These are phyloP conservation scores for Candida ipomoeae DNA, from an alignment of 805 yeast species.

Conservation along the genomic window DNA sequence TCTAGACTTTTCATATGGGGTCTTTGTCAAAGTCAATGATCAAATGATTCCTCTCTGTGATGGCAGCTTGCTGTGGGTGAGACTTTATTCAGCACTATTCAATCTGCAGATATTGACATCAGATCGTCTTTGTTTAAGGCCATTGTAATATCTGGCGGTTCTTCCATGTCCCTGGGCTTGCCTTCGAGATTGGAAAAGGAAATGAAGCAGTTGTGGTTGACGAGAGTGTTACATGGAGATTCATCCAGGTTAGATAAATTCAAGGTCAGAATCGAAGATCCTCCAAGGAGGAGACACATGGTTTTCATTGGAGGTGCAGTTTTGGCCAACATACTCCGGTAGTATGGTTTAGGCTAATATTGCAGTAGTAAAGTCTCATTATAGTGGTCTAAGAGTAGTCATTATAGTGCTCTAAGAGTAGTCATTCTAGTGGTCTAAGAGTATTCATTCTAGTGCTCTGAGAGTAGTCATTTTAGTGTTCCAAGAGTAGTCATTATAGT, in stretches of 20 bases:
- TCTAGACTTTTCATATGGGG: too few species aligned
- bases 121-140: slow-evolving; percentile 86
- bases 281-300: slow-evolving; percentile 98
- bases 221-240: slow-evolving; percentile 82
- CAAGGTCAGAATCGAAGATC: slow-evolving; percentile 95
- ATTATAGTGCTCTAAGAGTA: too few species aligned
- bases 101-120: slow-evolving; percentile 91
- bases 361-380: too few species aligned
- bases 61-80: too few species aligned
- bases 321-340: slow-evolving; percentile 70
- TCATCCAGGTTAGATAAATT: slow-evolving; percentile 83
- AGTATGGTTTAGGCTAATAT: too few species aligned
- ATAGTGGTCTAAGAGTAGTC: too few species aligned
- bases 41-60: too few species aligned
- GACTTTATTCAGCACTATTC: slow-evolving; percentile 84
- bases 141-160: slow-evolving; percentile 94
- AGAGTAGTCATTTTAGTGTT: too few species aligned
- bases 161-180: slow-evolving; percentile 97
- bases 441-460: too few species aligned
- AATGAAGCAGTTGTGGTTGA: slow-evolving; percentile 92
- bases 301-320: slow-evolving; percentile 99
- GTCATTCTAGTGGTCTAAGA: too few species aligned
- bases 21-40: too few species aligned
- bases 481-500: too few species aligned
- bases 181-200: slow-evolving; percentile 95